Conservation (phyloP, 2,329 filamentous ascomycete species). For the Pestalotiopsis sp. region DNA sequence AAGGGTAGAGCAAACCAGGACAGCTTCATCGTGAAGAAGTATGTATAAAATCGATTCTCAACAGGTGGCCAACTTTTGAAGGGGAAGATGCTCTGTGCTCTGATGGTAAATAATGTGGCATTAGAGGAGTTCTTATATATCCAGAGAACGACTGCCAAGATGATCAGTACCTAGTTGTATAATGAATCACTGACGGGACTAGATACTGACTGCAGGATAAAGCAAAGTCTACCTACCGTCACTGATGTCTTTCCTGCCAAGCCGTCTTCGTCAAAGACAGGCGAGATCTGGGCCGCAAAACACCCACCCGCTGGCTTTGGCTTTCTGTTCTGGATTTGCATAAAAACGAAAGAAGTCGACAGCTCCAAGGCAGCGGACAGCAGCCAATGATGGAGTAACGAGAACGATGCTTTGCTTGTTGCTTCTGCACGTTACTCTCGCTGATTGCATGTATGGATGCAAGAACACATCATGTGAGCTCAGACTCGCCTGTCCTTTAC, state of each 20-base stretch:
- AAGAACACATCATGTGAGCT: no score
- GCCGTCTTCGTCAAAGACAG: neutral
- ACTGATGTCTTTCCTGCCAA: neutral
- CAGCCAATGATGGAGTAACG: no score
- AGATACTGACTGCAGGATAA: neutral
- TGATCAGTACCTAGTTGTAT: neutral
- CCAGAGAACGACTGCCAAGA: neutral
- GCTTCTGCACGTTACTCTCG: no score
- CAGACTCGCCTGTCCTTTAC: no score
- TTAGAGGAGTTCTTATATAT: neutral
- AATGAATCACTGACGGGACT: neutral
- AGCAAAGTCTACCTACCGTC: neutral
- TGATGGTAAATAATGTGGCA: neutral
- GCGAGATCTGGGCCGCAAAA: no score
- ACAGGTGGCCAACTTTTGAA: neutral
- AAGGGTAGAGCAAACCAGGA: neutral
- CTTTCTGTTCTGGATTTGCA: no score
- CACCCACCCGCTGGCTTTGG: no score
- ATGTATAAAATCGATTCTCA: neutral
- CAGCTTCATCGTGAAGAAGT: neutral
- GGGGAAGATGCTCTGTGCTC: neutral
- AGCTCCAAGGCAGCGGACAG: no score
- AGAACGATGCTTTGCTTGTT: no score
- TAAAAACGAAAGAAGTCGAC: no score
- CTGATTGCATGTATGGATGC: no score